Evolutionary conservation across 306 rosid species (phyloP).

Genomic region (Castanea sativa): DNA sequence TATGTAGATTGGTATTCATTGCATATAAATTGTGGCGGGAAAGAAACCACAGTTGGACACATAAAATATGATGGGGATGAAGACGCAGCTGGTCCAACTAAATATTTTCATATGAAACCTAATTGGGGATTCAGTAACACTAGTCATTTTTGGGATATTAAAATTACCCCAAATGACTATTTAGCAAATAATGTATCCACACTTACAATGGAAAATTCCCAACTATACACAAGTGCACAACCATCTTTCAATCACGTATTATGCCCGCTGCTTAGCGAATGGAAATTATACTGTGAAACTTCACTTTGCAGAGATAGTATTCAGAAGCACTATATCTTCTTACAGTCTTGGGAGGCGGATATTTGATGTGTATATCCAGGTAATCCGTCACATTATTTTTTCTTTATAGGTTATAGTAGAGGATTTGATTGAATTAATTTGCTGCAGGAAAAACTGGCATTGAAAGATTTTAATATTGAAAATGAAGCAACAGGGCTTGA

Average conservation of each 20-base stretch:
- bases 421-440: constrained; percentile 11
- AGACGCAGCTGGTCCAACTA: constrained; percentile 43
- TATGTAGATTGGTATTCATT: constrained; percentile 24
- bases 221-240: constrained; percentile 44
- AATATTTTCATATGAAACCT: constrained; percentile 3
- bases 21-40: constrained; percentile 64
- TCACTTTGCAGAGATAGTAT: constrained; percentile 53
- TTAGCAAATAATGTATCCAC: constrained; percentile 18
- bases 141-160: constrained; percentile 50
- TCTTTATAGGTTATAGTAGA: neutral
- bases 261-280: constrained; percentile 57
- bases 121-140: constrained; percentile 61
- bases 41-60: constrained; percentile 33
- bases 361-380: constrained; percentile 66
- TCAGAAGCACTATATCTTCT: constrained; percentile 46
- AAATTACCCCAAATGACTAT: constrained; percentile 26
- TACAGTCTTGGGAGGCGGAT: constrained; percentile 52
- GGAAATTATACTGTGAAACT: constrained; percentile 58
- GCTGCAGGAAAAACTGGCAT: constrained; percentile 34
- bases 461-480: constrained; percentile 51
- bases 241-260: constrained; percentile 51
- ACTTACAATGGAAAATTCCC: constrained; percentile 24
- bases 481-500: constrained; percentile 30
- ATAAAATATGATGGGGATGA: constrained; percentile 47
- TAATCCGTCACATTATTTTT: constrained; percentile 10